Evolutionary conservation across 768 basidiomycete genomes (phyloP), one percentile per base, ranked within the genome.

Genomic region (Favolaschia claudopus): DNA sequence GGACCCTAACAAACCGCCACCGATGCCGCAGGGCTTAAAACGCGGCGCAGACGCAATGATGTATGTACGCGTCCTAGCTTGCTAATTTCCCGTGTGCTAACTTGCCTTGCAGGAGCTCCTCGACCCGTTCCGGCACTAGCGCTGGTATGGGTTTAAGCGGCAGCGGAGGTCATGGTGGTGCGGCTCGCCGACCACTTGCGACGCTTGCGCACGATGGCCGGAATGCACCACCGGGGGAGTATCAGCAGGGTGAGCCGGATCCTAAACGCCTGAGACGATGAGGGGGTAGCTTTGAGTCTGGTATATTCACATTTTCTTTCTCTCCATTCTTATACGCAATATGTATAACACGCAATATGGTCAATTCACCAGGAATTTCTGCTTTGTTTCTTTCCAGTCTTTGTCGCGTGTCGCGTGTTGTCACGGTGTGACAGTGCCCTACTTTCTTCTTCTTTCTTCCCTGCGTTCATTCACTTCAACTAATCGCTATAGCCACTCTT

Each of bases 221-320:
- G 45, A 56, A 42, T 24, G 28, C 36, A 32, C 22, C 36, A 56
- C 64, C 58, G 57, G 70, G 60, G 45, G 70, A 66, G 53, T 70
- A 10, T 66, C 80, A 20, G 77, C 72, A 31, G 61, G 70, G 31
- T 67, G 69, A 75, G 40, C 78, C 76, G 20, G 80, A 81, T 52
- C 67, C 77, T 39, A 87, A 87, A 69, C 74, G 85, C 38, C 20
- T 76, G 44, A 77, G 71, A 63, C 72, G 74, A 55, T 82, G 68
- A 77, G 65, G 43, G 43, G 28, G 24, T 44, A 10, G 22, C n/a
- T 25, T 44, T n/a, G n/a, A n/a, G n/a, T n/a, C n/a, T n/a, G n/a
- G n/a, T n/a, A n/a, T n/a, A n/a, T n/a, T n/a, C n/a, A n/a, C n/a
- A n/a, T n/a, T n/a, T n/a, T n/a, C n/a, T n/a, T n/a, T n/a, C n/a